Evolutionary conservation across 2,329 filamentous ascomycete species (phyloP), one percentile per base, ranked within the genome.

Genomic region (Sclerotinia sclerotiorum): DNA sequence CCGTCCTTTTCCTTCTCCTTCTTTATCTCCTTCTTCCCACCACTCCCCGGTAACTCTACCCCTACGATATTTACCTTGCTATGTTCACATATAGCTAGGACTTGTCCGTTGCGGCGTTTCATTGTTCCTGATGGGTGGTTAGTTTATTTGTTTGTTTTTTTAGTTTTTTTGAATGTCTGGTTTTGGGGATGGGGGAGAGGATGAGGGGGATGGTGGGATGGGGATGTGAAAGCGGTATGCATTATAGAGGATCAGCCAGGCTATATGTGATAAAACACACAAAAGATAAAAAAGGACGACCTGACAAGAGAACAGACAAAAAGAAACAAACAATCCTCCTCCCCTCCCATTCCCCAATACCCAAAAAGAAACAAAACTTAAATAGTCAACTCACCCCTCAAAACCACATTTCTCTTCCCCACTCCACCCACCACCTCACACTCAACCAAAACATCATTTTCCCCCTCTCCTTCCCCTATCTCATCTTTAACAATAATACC

Each of bases 371-470:
- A 3, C 10, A 39, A 39, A 39, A 13, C 35, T 4, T 3, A 11
- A 42, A 60, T 29, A 5, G 10, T 6, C 6, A 55, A 60, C 57
- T 60, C 39, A 60, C 57, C 57, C 39, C 57, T 46, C 57, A 60
- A 60, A 46, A 60, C 57, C 57, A 60, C 57, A 27, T 44, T 60
- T 60, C 57, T 60, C 35, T 44, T 60, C 10, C 57, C 57, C 39
- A 46, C 5, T 1, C 39, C 42, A 15, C 57, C 57, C 15, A 60
- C 57, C 46, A 60, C 57, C 10, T 60, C 39, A 60, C 57, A 60
- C 15, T 60, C 35, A 7, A 60, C 57, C 15, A 60, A 27, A 2
- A 60, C 35, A 27, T 60, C 57, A 27, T 60, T 46, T 3, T 60
- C 21, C 1, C 24, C 39, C 13, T 55, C 19, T 10, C n/a, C 55